Evolutionary conservation across 345 rosid genomes (phyloP), one percentile per base, ranked within the genome.

Genomic region (Populus deltoides): DNA sequence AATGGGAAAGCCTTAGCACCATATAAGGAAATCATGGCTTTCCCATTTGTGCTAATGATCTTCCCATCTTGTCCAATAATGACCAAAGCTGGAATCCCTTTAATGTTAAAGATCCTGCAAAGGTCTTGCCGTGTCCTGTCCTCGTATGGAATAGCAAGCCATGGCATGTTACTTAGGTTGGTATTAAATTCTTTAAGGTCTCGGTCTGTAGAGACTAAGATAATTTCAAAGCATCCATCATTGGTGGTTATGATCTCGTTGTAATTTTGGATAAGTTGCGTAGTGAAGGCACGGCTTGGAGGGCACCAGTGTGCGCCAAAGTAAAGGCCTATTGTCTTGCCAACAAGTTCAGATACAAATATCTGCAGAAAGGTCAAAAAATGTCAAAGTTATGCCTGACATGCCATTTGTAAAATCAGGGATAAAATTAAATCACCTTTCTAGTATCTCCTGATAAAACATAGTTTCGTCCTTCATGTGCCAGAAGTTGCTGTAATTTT

Each of bases 301-400:
- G 93, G 96, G 78, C 90, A 89, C 96, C 96, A 91, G 39, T 89
- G 83, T 68, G 96, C 93, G 17, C 93, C 94, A 71, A 91, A 89
- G 86, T 89, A 88, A 65, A 93, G 88, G 39, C 97, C 97, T 24
- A 91, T 74, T 27, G 94, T 90, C 89, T 90, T 93, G 9, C 96
- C 94, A 78, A 78, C 86, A 68, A 93, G 93, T 73, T 91, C 75
- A 43, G 94, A 83, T 61, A 86, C 83, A 43, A 69, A 25, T 71
- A 85, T 81, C 97, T 93, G 88, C 79, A 77, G 36, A 75, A 74
- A 16, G n/a, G 39, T 9, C n/a, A 29, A 24, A 38, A 36, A 61
- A 11, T 57, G 66, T 73, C 24, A n/a, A 73, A 9, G 12, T 22
- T 57, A 25, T n/a, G 41, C 13, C 25, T 35, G 45, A 41, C 59